A percentile compares a stretch with the other conserved stretches of the same genome.
Conservation (phyloP, 2,329 filamentous ascomycete genomes). For the Lachnellula willkommii region DNA sequence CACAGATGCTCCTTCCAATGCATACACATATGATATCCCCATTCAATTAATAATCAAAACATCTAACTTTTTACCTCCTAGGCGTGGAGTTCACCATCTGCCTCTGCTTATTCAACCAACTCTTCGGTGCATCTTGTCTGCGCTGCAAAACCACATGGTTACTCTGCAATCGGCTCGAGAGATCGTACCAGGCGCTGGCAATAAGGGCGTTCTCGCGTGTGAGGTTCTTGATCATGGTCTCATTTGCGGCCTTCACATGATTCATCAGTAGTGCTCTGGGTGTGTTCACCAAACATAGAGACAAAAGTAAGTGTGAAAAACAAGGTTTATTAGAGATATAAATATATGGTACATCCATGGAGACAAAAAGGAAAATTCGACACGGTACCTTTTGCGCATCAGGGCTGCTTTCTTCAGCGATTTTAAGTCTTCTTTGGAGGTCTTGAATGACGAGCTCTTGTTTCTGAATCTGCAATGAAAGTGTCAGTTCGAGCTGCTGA, state of each 20-base stretch:
- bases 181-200: slow-evolving; percentile 79
- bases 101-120: slow-evolving; percentile 81
- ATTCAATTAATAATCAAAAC: neutral
- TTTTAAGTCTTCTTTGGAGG: slow-evolving; percentile 26
- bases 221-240: slow-evolving; percentile 48
- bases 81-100: slow-evolving; percentile 53
- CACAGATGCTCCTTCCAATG: slow-evolving; percentile 8
- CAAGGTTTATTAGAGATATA: neutral
- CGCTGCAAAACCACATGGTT: slow-evolving; percentile 76
- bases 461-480: slow-evolving; percentile 24
- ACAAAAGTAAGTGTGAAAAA: neutral
- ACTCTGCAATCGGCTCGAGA: slow-evolving; percentile 72
- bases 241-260: slow-evolving; percentile 26
- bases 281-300: neutral
- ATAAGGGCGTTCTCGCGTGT: slow-evolving; percentile 75
- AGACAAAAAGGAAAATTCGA: slow-evolving; percentile 13
- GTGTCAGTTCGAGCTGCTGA: slow-evolving; percentile 18
- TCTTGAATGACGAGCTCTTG: slow-evolving; percentile 26
- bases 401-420: slow-evolving; percentile 21
- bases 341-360: neutral
- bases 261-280: slow-evolving; percentile 1
- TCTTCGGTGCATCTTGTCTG: slow-evolving; percentile 67
- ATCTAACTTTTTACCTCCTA: slow-evolving; percentile 20
- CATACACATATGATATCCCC: neutral
- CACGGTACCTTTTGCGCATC: slow-evolving; percentile 30